A percentile compares a stretch with the other conserved stretches of the same genome.
Conservation (phyloP, 176 grass and related monocot species). For the Aegilops bicornis region DNA sequence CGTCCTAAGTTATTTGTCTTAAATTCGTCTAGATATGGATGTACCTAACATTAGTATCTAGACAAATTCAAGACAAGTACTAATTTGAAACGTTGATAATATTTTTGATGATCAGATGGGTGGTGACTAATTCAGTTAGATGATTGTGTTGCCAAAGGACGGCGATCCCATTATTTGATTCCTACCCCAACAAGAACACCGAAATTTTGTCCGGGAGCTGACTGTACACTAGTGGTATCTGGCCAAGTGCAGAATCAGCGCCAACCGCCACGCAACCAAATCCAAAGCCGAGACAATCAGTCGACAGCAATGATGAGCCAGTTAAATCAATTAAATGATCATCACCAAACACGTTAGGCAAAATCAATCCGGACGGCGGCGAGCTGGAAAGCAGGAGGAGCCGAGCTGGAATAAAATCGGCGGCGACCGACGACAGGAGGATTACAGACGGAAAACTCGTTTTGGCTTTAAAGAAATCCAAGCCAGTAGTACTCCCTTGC, state of each 20-base stretch:
- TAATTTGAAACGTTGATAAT: no score
- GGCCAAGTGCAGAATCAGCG: conserved; percentile 9
- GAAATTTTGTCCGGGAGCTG: neutral
- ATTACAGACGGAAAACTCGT: neutral
- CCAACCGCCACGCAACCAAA: conserved; percentile 6
- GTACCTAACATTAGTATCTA: no score
- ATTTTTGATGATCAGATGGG: no score
- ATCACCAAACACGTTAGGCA: conserved; percentile 14
- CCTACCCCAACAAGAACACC: conserved; percentile 2
- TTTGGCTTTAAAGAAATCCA: neutral
- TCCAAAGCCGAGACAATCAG: neutral
- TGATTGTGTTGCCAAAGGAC: neutral
- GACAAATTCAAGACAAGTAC: no score
- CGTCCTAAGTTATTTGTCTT: no score
- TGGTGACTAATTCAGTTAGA: neutral
- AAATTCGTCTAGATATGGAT: no score
- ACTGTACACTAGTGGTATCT: neutral
- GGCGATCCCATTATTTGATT: neutral
- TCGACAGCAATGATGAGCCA: conserved; percentile 6
- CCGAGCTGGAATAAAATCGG: neutral
- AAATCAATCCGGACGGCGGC: neutral
- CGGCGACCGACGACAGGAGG: neutral
- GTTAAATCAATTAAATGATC: neutral
- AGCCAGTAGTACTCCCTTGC: neutral
- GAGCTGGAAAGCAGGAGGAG: conserved; percentile 28